A percentile compares a stretch with the other conserved stretches of the same genome.
These are phyloP conservation scores for Centaurea solstitialis DNA, from an alignment of 129 eudicot species.

Conservation along the genomic window DNA sequence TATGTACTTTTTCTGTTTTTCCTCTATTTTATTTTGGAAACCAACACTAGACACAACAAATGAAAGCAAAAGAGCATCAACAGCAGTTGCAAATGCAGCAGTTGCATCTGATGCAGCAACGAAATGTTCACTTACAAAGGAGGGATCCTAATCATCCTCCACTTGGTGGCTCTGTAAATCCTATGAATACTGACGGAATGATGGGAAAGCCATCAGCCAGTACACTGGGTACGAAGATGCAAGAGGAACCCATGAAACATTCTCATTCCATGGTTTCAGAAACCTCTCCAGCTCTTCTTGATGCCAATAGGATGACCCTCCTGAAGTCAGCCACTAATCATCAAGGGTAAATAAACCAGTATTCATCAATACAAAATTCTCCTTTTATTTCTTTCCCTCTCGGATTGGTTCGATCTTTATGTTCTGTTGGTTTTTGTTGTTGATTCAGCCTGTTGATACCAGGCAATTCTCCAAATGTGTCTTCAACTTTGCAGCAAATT, in stretches of 20 bases:
- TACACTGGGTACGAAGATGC: slow-evolving; percentile 58
- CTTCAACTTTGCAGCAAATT: slow-evolving; percentile 82
- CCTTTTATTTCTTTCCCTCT: background rate
- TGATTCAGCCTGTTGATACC: slow-evolving; percentile 79
- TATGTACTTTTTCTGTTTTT: background rate
- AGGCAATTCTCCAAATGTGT: slow-evolving; percentile 65
- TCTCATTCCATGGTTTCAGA: slow-evolving; percentile 67
- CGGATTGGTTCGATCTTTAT: slow-evolving; percentile 14
- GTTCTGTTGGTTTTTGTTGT: slow-evolving; percentile 23
- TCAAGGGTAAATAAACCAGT: slow-evolving; percentile 60
- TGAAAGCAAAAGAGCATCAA: slow-evolving; percentile 78
- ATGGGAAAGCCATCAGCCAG: slow-evolving; percentile 73
- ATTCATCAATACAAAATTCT: background rate
- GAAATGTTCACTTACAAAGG: slow-evolving; percentile 77
- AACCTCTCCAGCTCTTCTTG: slow-evolving; percentile 55
- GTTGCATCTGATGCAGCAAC: slow-evolving; percentile 82
- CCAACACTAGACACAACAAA: slow-evolving; percentile 62
- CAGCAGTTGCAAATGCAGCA: slow-evolving; percentile 90
- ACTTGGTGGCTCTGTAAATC: slow-evolving; percentile 58
- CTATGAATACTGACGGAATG: slow-evolving; percentile 67
- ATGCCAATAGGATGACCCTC: slow-evolving; percentile 74
- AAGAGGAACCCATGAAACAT: slow-evolving; percentile 70
- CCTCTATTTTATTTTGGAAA: background rate
- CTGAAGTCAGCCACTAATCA: slow-evolving; percentile 69
- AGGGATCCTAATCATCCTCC: slow-evolving; percentile 85